Evolutionary conservation across 768 basidiomycete species (phyloP).

Genomic region (Boletales sp.): DNA sequence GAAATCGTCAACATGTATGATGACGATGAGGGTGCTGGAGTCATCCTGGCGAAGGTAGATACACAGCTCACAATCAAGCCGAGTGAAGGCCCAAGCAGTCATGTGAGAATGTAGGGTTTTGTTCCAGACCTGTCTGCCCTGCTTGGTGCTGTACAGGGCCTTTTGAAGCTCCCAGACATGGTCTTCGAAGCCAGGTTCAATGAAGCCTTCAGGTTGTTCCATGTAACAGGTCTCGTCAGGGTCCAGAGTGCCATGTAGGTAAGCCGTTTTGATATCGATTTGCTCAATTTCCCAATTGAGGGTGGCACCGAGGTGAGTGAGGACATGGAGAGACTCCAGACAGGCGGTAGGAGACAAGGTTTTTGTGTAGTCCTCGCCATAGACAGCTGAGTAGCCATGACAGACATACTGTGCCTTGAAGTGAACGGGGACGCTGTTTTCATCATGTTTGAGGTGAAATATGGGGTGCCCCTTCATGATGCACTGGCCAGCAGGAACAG

Average conservation of each 20-base stretch:
- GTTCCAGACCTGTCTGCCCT: conserved; percentile 34
- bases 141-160: conserved; percentile 29
- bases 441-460: conserved; percentile 27
- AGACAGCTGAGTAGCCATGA: conserved; percentile 40
- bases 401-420: conserved; percentile 41
- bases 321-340: conserved; percentile 36
- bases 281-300: conserved; percentile 36
- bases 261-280: conserved; percentile 40
- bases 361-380: conserved; percentile 39
- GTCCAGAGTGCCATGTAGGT: conserved; percentile 32
- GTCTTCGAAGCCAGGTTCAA: conserved; percentile 10
- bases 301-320: conserved; percentile 34
- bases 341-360: conserved; percentile 40
- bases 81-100: conserved; percentile 28
- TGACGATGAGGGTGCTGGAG: conserved; percentile 13
- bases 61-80: conserved; percentile 29
- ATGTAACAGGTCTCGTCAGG: conserved; percentile 33
- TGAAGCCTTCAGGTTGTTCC: conserved; percentile 31
- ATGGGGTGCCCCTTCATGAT: conserved; percentile 27
- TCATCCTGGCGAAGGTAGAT: conserved; percentile 28
- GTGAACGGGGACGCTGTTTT: conserved; percentile 6
- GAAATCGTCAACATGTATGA: conserved; percentile 41
- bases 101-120: conserved; percentile 29
- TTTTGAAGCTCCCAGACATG: conserved; percentile 16
- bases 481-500: conserved; percentile 17